Base-by-base conservation (phyloP, 148 eudicot genomes). In the Chenopodium quinoa region DNA sequence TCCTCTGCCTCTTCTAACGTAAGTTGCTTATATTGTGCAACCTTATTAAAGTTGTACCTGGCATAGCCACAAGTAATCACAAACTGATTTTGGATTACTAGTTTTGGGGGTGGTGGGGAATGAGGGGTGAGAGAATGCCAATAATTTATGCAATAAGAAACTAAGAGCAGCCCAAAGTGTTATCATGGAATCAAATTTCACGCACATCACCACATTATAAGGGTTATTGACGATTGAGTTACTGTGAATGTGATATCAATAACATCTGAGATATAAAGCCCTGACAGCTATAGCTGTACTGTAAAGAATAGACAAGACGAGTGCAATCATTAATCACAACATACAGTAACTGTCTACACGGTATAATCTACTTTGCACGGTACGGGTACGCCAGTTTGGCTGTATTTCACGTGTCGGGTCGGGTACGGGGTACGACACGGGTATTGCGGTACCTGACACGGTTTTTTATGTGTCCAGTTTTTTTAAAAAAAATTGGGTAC, bases 1-100 rank as follows among this genome's bases (percentile, higher is more conserved):
- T 95, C 99, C 86, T 95, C 99, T 10, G 99, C 99, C 89, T 95
- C 99, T 85, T 95, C 99, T 78, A 95, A 84, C 16, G 98, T 95
- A 64, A 95, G 97, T 89, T 95, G 98, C 89, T 92, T 95, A 81
- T 93, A 95, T 71, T 92, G 99, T 73, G 98, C 97, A 83, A 93
- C 97, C 84, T 95, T 95, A 86, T 93, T 95, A 78, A 95, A 95
- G 82, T 95, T 93, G 86, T 92, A 95, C 97, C 98, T 94, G 85
- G 52, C 48, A 82, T 31, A n/a, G 75, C 23, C 73, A 84, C 19
- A 27, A 56, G 7, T 29, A 19, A 29, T 6, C 71, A 34, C 44
- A 71, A 71, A 34, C 54, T 10, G 13, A 7, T 20, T 10, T 17
- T 40, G 19, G 20, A 2, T 40, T 40, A 2, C 74, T 48, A 23